Evolutionary conservation across 345 rosid species (phyloP), one percentile per base, ranked within the genome.

Genomic region (Physaria fendleri): DNA sequence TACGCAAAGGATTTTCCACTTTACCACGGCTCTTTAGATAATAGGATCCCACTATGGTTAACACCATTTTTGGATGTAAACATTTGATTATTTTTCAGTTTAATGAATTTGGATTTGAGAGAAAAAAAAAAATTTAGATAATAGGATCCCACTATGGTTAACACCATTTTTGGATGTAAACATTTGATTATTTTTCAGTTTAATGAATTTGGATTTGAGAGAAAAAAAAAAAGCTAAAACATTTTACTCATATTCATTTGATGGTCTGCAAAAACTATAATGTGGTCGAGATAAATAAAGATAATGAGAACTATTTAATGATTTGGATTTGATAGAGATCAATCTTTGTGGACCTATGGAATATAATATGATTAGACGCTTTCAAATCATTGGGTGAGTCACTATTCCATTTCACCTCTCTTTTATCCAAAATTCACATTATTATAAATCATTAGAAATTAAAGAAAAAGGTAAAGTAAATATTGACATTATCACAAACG

Each of bases 311-410:
- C 6, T 5, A 34, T 18, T 8, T 40, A 40, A 41, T 49, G 43
- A 66, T 67, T 51, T 50, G 29, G 59, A 68, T 62, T 69, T 61
- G 62, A 68, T 22, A 55, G 42, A 41, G 42, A 34, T 27, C 34
- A 66, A 47, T 40, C 16, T 32, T 50, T 50, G 66, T 67, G 58
- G 53, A 40, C 59, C 65, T 23, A 59, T 5, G 23, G 40, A 40
- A 7, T 59, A 30, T 50, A 23, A 51, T 67, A 32, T 50, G 65
- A 67, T 67, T 49, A 14, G 65, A 40, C 52, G 14, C 65, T 67
- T 67, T 41, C 59, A 67, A 67, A 67, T 67, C 65, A 67, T 59
- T 67, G 39, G 39, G 46, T 50, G 54, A 5, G 45, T 50, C 72
- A 59, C 66, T 40, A 50, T 59, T 59, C 46, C 47, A 59, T 50